A percentile compares a stretch with the other conserved stretches of the same genome.
These are phyloP conservation scores for Termitomyces sp. DNA, from an alignment of 768 basidiomycete species.

Conservation along the genomic window DNA sequence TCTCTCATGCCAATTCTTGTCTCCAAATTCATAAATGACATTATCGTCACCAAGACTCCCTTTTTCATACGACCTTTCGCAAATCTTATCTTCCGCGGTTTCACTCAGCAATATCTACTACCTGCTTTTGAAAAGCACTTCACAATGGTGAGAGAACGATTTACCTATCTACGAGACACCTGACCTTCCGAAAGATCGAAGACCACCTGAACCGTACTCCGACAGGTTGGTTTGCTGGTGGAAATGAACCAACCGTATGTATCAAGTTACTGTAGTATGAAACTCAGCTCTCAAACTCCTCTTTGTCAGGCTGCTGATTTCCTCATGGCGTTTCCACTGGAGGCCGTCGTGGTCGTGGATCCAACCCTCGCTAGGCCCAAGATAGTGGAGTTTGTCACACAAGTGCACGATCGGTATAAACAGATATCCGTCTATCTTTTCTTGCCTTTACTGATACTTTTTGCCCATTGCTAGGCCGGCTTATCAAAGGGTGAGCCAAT, in stretches of 20 bases:
- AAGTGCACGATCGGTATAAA: slow-evolving; percentile 18
- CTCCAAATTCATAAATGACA: slow-evolving; percentile 26
- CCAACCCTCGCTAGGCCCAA: slow-evolving; percentile 14
- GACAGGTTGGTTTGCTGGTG: slow-evolving; percentile 19
- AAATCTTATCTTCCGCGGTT: slow-evolving; percentile 20
- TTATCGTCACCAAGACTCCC: slow-evolving; percentile 25
- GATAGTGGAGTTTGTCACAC: slow-evolving; percentile 19
- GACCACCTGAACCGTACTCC: slow-evolving; percentile 10
- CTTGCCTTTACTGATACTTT: neutral
- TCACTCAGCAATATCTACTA: slow-evolving; percentile 19
- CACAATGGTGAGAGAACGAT: slow-evolving; percentile 19
- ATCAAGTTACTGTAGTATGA: neutral
- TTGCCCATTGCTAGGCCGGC: slow-evolving; percentile 5
- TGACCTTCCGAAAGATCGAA: slow-evolving; percentile 7
- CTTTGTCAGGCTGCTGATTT: slow-evolving; percentile 20
- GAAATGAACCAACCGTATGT: slow-evolving; percentile 16
- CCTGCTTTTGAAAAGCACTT: slow-evolving; percentile 23
- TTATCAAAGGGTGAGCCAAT: slow-evolving; percentile 11
- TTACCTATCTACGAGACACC: neutral
- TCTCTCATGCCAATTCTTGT: slow-evolving; percentile 31
- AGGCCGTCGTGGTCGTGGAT: slow-evolving; percentile 12
- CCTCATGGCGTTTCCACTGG: slow-evolving; percentile 23
- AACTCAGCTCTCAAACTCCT: neutral
- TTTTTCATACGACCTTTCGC: slow-evolving; percentile 32
- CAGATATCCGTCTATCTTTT: neutral